These are phyloP conservation scores for Viridothelium virens DNA, from an alignment of 495 filamentous ascomycete species.

Conservation along the genomic window DNA sequence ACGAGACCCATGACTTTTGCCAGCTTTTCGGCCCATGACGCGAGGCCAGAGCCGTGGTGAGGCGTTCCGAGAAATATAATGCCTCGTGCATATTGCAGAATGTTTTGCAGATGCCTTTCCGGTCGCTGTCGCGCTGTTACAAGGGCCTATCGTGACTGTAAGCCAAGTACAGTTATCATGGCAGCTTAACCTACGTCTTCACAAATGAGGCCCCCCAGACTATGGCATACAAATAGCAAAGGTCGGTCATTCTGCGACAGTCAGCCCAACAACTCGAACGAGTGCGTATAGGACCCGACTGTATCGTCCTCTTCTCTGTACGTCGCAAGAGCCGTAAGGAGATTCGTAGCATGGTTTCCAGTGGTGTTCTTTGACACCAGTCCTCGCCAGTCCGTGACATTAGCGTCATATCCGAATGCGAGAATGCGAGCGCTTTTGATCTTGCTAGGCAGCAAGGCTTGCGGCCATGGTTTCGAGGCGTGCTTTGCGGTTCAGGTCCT, in stretches of 20 bases:
- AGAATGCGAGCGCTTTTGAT: conserved; percentile 17
- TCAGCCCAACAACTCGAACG: no score
- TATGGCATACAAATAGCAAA: conserved; percentile 20
- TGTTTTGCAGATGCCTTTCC: conserved; percentile 9
- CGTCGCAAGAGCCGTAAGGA: conserved; percentile 10
- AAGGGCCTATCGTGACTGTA: background rate
- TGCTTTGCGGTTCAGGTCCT: conserved; percentile 13
- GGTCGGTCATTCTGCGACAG: conserved; percentile 12
- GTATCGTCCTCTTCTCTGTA: conserved; percentile 12
- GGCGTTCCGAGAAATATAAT: conserved; percentile 19
- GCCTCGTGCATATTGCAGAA: conserved; percentile 12
- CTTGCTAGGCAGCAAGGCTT: conserved; percentile 8
- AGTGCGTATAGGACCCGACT: background rate
- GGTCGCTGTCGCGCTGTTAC: conserved; percentile 3
- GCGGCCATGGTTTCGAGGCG: conserved; percentile 13
- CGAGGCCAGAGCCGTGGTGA: conserved; percentile 15
- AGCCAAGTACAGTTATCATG: background rate
- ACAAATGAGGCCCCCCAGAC: conserved; percentile 20
- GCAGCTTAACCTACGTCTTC: conserved; percentile 14
- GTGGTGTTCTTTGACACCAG: conserved; percentile 5
- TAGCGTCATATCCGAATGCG: conserved; percentile 21
- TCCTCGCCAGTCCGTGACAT: conserved; percentile 11
- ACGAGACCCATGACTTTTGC: conserved; percentile 12
- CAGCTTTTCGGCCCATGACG: conserved; percentile 13
- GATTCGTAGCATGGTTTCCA: conserved; percentile 16